Percentiles rank a stretch among this genome's conserved stretches.
Evolutionary conservation across 257 asterid species (phyloP).

Genomic region (Parsonsia alboflavescens): DNA sequence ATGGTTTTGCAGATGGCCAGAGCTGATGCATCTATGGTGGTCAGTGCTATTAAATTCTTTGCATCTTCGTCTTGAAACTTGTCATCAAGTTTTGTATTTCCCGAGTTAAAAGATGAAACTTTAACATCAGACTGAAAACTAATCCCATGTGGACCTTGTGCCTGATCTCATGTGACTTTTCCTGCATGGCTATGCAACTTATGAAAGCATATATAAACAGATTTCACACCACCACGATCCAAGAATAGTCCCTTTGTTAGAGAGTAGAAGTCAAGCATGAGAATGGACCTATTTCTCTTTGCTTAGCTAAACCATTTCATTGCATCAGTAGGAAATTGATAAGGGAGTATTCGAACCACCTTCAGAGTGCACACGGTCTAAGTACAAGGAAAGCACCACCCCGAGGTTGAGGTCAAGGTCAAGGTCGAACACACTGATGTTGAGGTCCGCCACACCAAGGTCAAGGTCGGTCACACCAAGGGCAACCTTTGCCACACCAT

Average conservation of each 20-base stretch:
- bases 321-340: background rate
- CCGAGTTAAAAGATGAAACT: background rate
- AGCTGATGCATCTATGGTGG: constrained; percentile 60
- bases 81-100: background rate
- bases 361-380: too few relatives aligned
- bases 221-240: background rate
- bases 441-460: too few relatives aligned
- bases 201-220: background rate
- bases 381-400: too few relatives aligned
- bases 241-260: background rate
- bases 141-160: background rate
- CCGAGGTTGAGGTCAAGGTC: too few relatives aligned
- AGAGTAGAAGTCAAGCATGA: too few relatives aligned
- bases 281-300: too few relatives aligned
- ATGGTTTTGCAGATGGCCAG: constrained; percentile 47
- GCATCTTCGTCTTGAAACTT: constrained; percentile 8
- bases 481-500: too few relatives aligned
- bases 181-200: background rate
- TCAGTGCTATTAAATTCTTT: constrained; percentile 42
- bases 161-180: background rate
- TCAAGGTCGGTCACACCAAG: too few relatives aligned
- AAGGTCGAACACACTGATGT: too few relatives aligned
- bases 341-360: too few relatives aligned
- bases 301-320: background rate
- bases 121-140: background rate